Evolutionary conservation across 192 early-diverging fungal species (phyloP).

Genomic region (Gamsiella multidivaricata): DNA sequence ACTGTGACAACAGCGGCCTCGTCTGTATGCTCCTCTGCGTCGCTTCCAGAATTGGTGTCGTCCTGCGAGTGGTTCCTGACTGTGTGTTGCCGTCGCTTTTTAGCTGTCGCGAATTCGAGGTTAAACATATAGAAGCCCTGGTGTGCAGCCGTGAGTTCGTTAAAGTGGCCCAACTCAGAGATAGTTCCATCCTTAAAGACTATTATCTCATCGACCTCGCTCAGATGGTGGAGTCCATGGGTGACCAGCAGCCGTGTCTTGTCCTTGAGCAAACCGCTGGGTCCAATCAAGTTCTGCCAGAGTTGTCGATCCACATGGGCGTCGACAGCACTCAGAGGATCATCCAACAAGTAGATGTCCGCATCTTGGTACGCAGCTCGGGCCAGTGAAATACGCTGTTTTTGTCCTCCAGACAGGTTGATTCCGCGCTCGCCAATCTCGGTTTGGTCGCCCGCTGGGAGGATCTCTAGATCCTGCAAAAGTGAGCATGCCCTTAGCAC

Average conservation of each 20-base stretch:
- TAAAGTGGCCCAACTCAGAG: slow-evolving; percentile 71
- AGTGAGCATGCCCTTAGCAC: slow-evolving; percentile 12
- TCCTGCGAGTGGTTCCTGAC: background rate
- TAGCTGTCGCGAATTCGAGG: slow-evolving; percentile 67
- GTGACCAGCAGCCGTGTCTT: slow-evolving; percentile 85
- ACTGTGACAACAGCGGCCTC: background rate
- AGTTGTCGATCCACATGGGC: slow-evolving; percentile 59
- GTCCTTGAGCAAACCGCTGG: slow-evolving; percentile 77
- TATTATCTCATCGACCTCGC: slow-evolving; percentile 72
- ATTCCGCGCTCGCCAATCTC: slow-evolving; percentile 61
- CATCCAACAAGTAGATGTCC: slow-evolving; percentile 81
- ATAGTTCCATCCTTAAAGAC: slow-evolving; percentile 79
- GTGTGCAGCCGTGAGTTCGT: slow-evolving; percentile 64
- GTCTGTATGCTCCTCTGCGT: slow-evolving; percentile 24
- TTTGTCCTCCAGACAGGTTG: slow-evolving; percentile 85
- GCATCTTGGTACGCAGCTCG: slow-evolving; percentile 83
- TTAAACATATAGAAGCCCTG: slow-evolving; percentile 72
- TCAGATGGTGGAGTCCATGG: slow-evolving; percentile 79
- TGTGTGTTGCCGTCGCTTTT: slow-evolving; percentile 11
- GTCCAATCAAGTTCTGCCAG: slow-evolving; percentile 68
- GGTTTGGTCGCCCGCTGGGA: slow-evolving; percentile 51
- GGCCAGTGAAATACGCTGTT: slow-evolving; percentile 87
- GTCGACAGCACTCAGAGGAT: slow-evolving; percentile 92
- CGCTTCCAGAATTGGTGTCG: slow-evolving; percentile 22
- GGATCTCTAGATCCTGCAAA: slow-evolving; percentile 29